phyloP scores from a whole-genome alignment of 495 filamentous ascomycete species.

The Paragyromitra xinjiangensis region DNA sequence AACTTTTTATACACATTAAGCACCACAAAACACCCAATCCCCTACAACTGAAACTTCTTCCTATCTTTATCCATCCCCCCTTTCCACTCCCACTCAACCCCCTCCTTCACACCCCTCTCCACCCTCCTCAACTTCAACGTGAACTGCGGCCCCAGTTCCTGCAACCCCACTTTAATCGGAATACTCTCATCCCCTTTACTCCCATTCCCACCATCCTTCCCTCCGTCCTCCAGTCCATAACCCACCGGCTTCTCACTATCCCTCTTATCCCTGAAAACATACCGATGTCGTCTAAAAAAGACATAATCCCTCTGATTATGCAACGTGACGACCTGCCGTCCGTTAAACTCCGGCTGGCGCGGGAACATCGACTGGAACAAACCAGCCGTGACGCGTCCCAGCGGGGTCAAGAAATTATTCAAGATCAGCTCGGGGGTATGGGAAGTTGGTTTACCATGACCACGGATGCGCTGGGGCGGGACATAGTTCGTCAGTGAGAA shows the following conservation, averaged over 20 bases:
- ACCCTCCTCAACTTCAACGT: conserved; percentile 89
- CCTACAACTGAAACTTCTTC: conserved; percentile 87
- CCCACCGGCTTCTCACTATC: conserved; percentile 83
- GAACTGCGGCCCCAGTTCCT: conserved; percentile 84
- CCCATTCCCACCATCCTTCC: conserved; percentile 76
- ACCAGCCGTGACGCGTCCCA: conserved; percentile 88
- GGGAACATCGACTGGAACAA: conserved; percentile 87
- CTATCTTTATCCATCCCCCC: conserved; percentile 89
- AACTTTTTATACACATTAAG: no score
- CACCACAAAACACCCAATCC: conserved; percentile 54
- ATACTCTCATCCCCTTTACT: conserved; percentile 84
- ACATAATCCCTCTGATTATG: conserved; percentile 98
- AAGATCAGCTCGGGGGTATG: conserved; percentile 93
- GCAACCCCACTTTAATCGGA: conserved; percentile 81
- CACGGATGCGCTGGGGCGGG: conserved; percentile 81
- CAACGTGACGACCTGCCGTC: conserved; percentile 86
- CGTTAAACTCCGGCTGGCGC: conserved; percentile 78
- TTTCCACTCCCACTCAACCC: conserved; percentile 90
- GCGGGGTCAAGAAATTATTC: conserved; percentile 92
- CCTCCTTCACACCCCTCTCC: conserved; percentile 81
- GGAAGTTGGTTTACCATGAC: conserved; percentile 86
- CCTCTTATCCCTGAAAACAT: conserved; percentile 88
- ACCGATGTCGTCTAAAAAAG: conserved; percentile 87
- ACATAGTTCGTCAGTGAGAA: conserved; percentile 85
- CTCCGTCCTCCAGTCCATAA: conserved; percentile 54